Evolutionary conservation across 2,329 filamentous ascomycete genomes (phyloP).

Genomic region (Cucurbitaria berberidis): DNA sequence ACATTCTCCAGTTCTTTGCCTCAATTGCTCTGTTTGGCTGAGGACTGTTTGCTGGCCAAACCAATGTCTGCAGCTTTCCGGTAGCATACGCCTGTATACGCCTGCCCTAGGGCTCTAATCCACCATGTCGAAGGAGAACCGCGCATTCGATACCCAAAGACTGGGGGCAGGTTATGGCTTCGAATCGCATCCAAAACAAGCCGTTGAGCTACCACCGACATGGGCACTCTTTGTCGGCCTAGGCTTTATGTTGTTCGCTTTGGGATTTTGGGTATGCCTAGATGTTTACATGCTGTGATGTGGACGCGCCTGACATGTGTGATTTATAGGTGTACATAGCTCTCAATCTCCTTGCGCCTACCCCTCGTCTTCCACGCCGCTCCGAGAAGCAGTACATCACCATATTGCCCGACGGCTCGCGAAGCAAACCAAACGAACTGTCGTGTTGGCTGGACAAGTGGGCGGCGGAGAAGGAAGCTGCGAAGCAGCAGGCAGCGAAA

Average conservation of each 20-base stretch:
- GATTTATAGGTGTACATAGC: slow-evolving; percentile 65
- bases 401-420: slow-evolving; percentile 68
- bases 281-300: neutral
- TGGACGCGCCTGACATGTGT: slow-evolving; percentile 2
- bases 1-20: neutral
- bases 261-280: slow-evolving; percentile 39
- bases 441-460: slow-evolving; percentile 89
- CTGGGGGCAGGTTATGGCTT: slow-evolving; percentile 36
- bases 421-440: slow-evolving; percentile 62
- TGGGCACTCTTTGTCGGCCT: slow-evolving; percentile 39
- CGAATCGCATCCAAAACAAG: slow-evolving; percentile 28
- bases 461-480: slow-evolving; percentile 62
- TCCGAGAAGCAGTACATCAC: slow-evolving; percentile 89
- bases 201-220: slow-evolving; percentile 39
- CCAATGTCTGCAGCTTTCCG: slow-evolving; percentile 27
- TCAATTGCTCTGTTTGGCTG: slow-evolving; percentile 1
- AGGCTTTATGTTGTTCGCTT: slow-evolving; percentile 29
- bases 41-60: slow-evolving; percentile 9
- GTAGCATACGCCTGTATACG: slow-evolving; percentile 24
- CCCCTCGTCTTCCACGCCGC: slow-evolving; percentile 72
- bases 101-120: slow-evolving; percentile 11
- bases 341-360: slow-evolving; percentile 78
- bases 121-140: slow-evolving; percentile 29
- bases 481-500: slow-evolving; percentile 38
- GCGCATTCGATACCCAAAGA: slow-evolving; percentile 33